Conservation (phyloP, 2,329 filamentous ascomycete genomes). For the Colletotrichum godetiae region DNA sequence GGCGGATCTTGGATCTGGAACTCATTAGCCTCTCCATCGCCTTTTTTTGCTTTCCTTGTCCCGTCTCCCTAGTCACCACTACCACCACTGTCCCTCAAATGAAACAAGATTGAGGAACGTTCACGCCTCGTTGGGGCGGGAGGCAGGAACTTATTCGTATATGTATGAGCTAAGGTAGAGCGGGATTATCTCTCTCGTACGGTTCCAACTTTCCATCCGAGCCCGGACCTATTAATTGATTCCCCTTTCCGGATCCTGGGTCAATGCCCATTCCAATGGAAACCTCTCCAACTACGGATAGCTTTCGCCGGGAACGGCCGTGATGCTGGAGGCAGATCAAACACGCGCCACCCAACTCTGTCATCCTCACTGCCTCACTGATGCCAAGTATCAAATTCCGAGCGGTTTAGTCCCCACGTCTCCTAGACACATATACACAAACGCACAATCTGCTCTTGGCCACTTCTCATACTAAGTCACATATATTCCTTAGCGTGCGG, state of each 20-base stretch:
- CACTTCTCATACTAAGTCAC: neutral
- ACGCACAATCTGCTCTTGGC: neutral
- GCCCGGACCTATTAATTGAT: neutral
- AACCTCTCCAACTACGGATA: neutral
- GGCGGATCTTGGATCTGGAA: neutral
- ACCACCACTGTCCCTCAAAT: neutral
- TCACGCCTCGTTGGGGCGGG: neutral
- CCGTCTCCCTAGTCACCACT: neutral
- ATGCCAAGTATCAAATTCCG: neutral
- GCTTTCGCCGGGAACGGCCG: conserved; percentile 1
- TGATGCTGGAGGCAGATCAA: neutral
- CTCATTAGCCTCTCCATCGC: neutral
- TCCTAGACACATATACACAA: neutral
- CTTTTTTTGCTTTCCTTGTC: neutral
- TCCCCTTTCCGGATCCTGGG: neutral
- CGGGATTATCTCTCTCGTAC: neutral
- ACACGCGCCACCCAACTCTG: neutral
- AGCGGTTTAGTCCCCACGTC: neutral
- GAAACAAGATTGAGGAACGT: neutral
- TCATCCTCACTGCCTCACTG: neutral
- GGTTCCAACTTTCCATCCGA: neutral
- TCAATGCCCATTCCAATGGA: conserved; percentile 7
- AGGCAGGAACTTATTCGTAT: neutral
- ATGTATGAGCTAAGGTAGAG: neutral
- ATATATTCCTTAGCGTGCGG: neutral